Base-by-base conservation (phyloP, 2,329 filamentous ascomycete species). In the Clarireedia hainanense region DNA sequence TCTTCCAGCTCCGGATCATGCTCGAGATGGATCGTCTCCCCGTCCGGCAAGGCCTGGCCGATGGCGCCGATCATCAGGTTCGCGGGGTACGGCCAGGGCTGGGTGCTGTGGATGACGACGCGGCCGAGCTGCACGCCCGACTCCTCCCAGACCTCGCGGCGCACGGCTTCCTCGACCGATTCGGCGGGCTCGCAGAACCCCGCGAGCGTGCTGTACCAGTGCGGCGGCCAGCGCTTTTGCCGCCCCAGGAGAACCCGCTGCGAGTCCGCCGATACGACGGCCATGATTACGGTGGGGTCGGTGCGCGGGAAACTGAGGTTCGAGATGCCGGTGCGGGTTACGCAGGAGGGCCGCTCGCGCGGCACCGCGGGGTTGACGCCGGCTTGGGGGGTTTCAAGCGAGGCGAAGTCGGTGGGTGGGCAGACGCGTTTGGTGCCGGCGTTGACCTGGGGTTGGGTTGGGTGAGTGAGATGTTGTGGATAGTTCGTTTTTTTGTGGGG, bases 241-340 rank as follows among this genome's bases (percentile, higher is more conserved):
- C 94, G 85, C 39, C 94, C 94, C 0, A 99, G 85, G 6, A 99
- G 81, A 6, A 69, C 57, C 1, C 66, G 61, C 62, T 85, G 80
- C 50, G 87, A 87, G 64, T 95, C 89, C 50, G 85, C 78, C 52
- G 88, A 95, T 34, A 97, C 81, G 10, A 96, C 86, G 0, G 91
- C 92, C 74, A 95, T 91, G 73, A 99, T 99, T 70, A 97, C 91
- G 2, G 85, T 88, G 0, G 85, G 85, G 62, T 89, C 85, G 2
- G 92, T 96, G 50, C 91, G 83, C 2, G 92, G 92, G 76, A 96
- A 97, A 67, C 80, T 86, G 52, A 96, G 78, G 72, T 99, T 99
- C 34, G 91, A 95, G 47, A 99, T 75, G 26, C 89, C 91, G 40
- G 83, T 86, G 53, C 94, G 83, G 0, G 91, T 95, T 6, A 82